phyloP scores from a whole-genome alignment of 1,284 basidiomycete genomes.

The Ganoderma boninense region DNA sequence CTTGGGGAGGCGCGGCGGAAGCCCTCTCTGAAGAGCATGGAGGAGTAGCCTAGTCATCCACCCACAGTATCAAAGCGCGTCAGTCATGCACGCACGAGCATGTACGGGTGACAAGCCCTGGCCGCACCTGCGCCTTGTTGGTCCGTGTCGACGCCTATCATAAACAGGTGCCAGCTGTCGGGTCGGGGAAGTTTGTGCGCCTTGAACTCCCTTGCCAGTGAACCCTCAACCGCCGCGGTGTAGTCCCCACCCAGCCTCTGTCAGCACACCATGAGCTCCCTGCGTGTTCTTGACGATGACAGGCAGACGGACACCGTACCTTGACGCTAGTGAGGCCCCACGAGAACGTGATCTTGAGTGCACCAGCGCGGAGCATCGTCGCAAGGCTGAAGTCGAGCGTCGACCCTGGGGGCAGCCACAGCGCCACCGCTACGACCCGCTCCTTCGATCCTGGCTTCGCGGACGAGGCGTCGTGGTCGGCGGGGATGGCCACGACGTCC shows the following conservation, averaged over 20 bases:
- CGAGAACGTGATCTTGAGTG: background rate
- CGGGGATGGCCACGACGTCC: background rate
- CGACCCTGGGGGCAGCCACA: background rate
- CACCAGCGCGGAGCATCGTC: background rate
- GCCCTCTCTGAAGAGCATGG: background rate
- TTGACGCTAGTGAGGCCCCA: background rate
- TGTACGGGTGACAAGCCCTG: no score
- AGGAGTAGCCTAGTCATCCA: background rate
- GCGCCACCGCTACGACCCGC: background rate
- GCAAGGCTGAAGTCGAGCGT: background rate
- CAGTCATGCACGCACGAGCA: background rate
- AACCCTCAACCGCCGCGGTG: background rate
- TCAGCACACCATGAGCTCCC: background rate
- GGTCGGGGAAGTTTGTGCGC: background rate
- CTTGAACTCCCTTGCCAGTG: background rate
- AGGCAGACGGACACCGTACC: background rate
- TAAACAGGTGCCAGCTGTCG: constrained; percentile 1
- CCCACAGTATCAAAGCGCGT: background rate
- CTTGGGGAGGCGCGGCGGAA: background rate
- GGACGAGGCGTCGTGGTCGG: background rate
- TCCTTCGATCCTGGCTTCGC: background rate
- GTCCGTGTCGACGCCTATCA: background rate
- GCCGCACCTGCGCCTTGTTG: constrained; percentile 1
- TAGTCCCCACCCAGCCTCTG: background rate
- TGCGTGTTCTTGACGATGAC: background rate